Conservation (phyloP, 1,139 yeast species). For the Suhomyces coccinellae region DNA sequence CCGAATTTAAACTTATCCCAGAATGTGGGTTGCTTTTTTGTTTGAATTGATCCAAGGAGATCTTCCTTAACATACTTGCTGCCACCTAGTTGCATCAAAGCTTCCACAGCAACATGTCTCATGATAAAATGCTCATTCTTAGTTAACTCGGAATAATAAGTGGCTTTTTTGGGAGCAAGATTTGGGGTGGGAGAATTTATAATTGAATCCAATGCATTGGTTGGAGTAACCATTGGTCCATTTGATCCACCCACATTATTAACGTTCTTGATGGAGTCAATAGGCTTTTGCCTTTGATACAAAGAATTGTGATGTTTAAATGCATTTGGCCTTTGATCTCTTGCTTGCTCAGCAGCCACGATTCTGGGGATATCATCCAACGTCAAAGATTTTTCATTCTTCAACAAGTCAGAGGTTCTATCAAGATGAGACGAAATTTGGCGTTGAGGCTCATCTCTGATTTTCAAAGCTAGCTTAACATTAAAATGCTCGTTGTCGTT, state of each 20-base stretch:
- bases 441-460: constrained; percentile 48
- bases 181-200: constrained; percentile 17
- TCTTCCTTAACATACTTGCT: constrained; percentile 50
- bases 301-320: constrained; percentile 64
- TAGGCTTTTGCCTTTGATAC: constrained; percentile 41
- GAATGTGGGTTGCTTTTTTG: constrained; percentile 57
- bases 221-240: constrained; percentile 13
- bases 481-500: constrained; percentile 38
- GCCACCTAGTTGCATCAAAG: constrained; percentile 47
- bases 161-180: constrained; percentile 21
- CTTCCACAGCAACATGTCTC: constrained; percentile 68
- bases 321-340: constrained; percentile 87
- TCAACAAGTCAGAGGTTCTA: constrained; percentile 66
- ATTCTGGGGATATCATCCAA: constrained; percentile 95
- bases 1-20: constrained; percentile 71
- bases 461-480: constrained; percentile 38
- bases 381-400: constrained; percentile 82
- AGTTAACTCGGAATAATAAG: constrained; percentile 72
- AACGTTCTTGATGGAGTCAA: constrained; percentile 31
- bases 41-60: constrained; percentile 53
- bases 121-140: constrained; percentile 61
- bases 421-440: constrained; percentile 37
- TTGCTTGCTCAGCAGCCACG: constrained; percentile 95
- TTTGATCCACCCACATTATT: constrained; percentile 11
- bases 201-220: constrained; percentile 17